Base-by-base conservation (phyloP, 257 asterid species). In the Solanum appendiculatum region DNA sequence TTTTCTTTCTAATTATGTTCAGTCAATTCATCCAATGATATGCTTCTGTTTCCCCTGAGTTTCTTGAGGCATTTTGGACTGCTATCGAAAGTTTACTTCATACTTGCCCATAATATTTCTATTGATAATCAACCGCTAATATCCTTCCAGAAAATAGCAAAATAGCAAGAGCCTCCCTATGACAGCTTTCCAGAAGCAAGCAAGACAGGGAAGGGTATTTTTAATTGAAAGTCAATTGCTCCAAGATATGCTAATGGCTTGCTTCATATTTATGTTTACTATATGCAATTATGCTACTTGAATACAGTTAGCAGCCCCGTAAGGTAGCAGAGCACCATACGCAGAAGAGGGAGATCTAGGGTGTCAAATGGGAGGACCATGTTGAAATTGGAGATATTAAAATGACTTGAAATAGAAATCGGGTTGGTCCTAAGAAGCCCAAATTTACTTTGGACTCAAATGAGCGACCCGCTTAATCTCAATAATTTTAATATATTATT, bases 301-400 rank as follows among this genome's bases (percentile, higher is more conserved):
- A 56, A 21, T 56, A 56, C 27, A 56, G 75, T 6, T 92, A 89
- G 5, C 6, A 58, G 89, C 89, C 7, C 90, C 93, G 73, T 89
- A 91, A 68, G 66, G 13, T 56, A 56, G 27, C 2, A 92, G 82
- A 86, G 82, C 84, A 73, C 89, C 80, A 83, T 90, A 93, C 25
- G 87, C 86, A 1, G 90, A 56, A 3, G 92, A 16, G 14, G 91
- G 87, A 44, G 48, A 44, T 4, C 15, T 11, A 11, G 5, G 5
- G 48, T 44, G 48, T 54, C n/a, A 2, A 18, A 54, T 5, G 60
- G 1, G n/a, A 51, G 60, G n/a, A n/a, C 1, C 6, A n/a, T 51
- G 4, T 51, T 51, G n/a, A 51, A 18, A 16, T 6, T 51, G 60
- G 23, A 48, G n/a, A n/a, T n/a, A n/a, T n/a, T n/a, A n/a, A n/a